These are phyloP conservation scores for Petrea volubilis DNA, from an alignment of 257 asterid species.

Conservation along the genomic window DNA sequence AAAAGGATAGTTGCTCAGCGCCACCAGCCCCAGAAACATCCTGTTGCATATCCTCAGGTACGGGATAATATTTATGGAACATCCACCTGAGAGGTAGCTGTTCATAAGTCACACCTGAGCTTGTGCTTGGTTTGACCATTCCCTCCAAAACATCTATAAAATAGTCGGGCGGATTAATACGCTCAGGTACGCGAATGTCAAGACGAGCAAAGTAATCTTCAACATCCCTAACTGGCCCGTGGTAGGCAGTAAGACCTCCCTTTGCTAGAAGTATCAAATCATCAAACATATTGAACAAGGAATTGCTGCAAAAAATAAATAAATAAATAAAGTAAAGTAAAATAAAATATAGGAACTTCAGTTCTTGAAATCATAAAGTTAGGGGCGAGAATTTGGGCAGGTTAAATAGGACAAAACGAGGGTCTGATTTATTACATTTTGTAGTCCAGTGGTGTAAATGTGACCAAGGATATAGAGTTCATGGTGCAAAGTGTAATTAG, in stretches of 20 bases:
- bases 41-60: conserved; percentile 70
- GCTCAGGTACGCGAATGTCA: conserved; percentile 75
- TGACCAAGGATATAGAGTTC: too few species aligned
- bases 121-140: conserved; percentile 61
- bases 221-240: conserved; percentile 78
- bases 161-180: conserved; percentile 90
- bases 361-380: too few species aligned
- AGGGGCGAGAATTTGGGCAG: too few species aligned
- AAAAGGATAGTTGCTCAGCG: conserved; percentile 55
- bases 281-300: conserved; percentile 87
- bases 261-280: conserved; percentile 92
- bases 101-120: conserved; percentile 50
- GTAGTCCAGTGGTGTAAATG: too few species aligned
- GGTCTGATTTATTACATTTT: too few species aligned
- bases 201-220: conserved; percentile 78
- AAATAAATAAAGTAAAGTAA: too few species aligned
- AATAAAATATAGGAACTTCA: too few species aligned
- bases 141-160: conserved; percentile 91
- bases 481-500: too few species aligned
- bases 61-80: conserved; percentile 73
- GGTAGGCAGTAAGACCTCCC: conserved; percentile 87
- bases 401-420: too few species aligned
- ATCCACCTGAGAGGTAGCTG: conserved; percentile 93
- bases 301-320: conserved; percentile 65
- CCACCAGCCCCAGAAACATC: conserved; percentile 34